A percentile compares a stretch with the other conserved stretches of the same genome.
phyloP scores from a whole-genome alignment of 768 basidiomycete species.

The Leccinum boreale region DNA sequence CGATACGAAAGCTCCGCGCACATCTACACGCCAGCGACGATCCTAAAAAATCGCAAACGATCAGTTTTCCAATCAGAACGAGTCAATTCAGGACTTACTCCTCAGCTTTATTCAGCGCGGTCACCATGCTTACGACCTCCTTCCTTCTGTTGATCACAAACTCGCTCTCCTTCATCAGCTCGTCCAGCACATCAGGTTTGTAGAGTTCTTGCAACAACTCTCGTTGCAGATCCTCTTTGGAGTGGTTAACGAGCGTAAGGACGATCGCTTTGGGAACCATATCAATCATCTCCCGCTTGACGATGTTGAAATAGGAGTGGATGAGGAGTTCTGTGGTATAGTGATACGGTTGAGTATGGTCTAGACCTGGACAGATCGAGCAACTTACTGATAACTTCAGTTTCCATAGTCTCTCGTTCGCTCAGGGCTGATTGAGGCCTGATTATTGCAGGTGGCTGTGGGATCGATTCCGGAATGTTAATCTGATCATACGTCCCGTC shows the following conservation, averaged over 20 bases:
- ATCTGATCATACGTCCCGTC: constrained; percentile 12
- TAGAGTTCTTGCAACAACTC: constrained; percentile 95
- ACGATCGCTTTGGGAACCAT: constrained; percentile 98
- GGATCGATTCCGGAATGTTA: background rate
- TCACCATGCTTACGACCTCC: constrained; percentile 91
- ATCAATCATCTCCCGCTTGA: constrained; percentile 99
- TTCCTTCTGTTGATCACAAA: constrained; percentile 85
- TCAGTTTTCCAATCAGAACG: constrained; percentile 10
- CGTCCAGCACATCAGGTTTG: constrained; percentile 94
- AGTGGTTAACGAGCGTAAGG: constrained; percentile 84
- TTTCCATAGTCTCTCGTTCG: constrained; percentile 97
- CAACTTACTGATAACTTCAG: constrained; percentile 95
- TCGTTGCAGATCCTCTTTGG: constrained; percentile 92
- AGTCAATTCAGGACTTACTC: constrained; percentile 66
- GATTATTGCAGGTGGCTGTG: constrained; percentile 79
- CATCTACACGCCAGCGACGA: constrained; percentile 58
- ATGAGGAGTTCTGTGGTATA: constrained; percentile 83
- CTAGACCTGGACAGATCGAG: background rate
- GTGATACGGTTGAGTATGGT: background rate
- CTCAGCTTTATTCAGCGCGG: constrained; percentile 94
- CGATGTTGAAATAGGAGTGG: constrained; percentile 95
- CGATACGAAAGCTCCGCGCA: constrained; percentile 4
- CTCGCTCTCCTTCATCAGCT: constrained; percentile 93
- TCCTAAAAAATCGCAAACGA: constrained; percentile 34
- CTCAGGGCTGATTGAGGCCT: constrained; percentile 87